Evolutionary conservation across 169 alveolate species (phyloP).

Genomic region (Plasmodium malariae): DNA sequence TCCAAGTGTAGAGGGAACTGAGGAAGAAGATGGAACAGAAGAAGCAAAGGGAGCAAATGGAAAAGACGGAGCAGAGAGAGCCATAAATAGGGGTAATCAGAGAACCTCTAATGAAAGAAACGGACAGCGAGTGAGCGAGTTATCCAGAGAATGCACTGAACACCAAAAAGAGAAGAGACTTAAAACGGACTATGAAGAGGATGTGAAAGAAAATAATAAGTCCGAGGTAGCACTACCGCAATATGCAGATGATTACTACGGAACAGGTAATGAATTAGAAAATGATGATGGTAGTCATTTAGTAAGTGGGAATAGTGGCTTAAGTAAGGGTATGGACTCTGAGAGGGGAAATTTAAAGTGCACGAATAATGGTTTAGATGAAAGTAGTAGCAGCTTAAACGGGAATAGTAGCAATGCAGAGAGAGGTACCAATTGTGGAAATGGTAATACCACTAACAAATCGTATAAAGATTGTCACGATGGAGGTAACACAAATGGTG

Average conservation of each 20-base stretch:
- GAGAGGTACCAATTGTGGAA: neutral
- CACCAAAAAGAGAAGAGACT: constrained; percentile 49
- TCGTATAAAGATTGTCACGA: too few relatives aligned
- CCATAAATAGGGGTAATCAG: neutral
- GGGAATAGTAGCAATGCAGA: neutral
- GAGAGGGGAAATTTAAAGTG: too few relatives aligned
- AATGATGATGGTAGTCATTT: neutral
- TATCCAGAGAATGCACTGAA: neutral
- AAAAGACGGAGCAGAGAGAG: neutral
- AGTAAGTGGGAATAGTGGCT: neutral
- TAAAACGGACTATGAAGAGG: neutral
- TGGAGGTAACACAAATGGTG: too few relatives aligned
- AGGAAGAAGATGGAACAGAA: neutral
- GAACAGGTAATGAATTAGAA: neutral
- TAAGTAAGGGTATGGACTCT: neutral
- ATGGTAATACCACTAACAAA: neutral
- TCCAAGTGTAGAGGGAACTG: too few relatives aligned
- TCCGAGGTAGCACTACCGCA: neutral
- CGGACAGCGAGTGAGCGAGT: neutral
- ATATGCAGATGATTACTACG: neutral
- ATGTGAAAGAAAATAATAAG: neutral
- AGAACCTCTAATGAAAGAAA: neutral
- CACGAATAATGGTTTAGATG: too few relatives aligned
- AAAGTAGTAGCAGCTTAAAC: too few relatives aligned
- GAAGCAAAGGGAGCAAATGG: neutral